These are phyloP conservation scores for Neospermospora avenae DNA, from an alignment of 2,329 filamentous ascomycete genomes.

Conservation along the genomic window DNA sequence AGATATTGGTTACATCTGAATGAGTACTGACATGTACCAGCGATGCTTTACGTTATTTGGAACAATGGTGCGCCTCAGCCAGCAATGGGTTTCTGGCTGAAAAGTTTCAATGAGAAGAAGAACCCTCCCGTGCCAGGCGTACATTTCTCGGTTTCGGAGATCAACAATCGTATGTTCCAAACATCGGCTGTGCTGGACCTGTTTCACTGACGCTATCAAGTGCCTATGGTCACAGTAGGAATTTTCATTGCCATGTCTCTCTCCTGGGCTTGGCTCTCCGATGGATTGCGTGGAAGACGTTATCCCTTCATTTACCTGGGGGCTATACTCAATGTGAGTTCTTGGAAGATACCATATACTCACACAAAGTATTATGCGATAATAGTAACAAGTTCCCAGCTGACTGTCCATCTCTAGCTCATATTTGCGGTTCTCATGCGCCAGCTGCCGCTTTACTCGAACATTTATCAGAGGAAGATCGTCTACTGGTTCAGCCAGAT, in stretches of 20 bases:
- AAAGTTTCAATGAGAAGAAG: conserved; percentile 38
- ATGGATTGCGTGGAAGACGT: conserved; percentile 36
- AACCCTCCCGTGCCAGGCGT: conserved; percentile 38
- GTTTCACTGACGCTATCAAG: conserved; percentile 2
- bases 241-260: conserved; percentile 38
- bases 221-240: conserved; percentile 35
- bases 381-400: not conserved
- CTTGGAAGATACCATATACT: not conserved
- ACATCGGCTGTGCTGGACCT: too few relatives aligned
- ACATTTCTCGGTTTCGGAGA: conserved; percentile 40
- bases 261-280: conserved; percentile 39
- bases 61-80: conserved; percentile 38
- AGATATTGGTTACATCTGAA: not conserved
- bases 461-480: conserved; percentile 37
- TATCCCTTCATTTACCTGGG: conserved; percentile 41
- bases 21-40: not conserved
- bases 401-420: conserved; percentile 24
- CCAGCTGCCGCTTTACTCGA: conserved; percentile 38
- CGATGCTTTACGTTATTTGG: conserved; percentile 39
- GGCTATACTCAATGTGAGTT: conserved; percentile 36
- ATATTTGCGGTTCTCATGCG: conserved; percentile 35
- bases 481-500: conserved; percentile 40
- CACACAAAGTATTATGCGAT: too few relatives aligned
- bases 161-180: conserved; percentile 39
- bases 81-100: conserved; percentile 43